These are phyloP conservation scores for Phytopythium oedochilum DNA, from an alignment of 352 stramenopile species.

Conservation along the genomic window DNA sequence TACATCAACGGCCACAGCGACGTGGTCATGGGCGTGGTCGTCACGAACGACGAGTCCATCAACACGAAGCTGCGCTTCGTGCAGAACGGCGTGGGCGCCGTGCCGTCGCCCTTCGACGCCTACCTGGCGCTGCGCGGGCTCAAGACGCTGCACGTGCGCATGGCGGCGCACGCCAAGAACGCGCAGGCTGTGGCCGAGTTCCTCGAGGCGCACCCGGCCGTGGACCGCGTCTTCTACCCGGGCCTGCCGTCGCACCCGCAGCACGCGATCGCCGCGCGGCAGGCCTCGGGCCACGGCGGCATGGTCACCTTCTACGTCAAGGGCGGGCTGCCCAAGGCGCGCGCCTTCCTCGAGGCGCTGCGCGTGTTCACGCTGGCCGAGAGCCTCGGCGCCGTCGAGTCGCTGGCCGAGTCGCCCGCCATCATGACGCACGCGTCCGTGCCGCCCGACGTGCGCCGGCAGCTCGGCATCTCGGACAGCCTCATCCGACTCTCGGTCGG, in stretches of 20 bases:
- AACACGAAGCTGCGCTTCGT: constrained; percentile 94
- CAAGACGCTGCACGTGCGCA: constrained; percentile 93
- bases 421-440: constrained; percentile 95
- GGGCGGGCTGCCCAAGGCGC: constrained; percentile 71
- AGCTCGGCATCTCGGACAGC: constrained; percentile 90
- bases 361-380: constrained; percentile 93
- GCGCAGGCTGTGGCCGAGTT: constrained; percentile 89
- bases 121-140: constrained; percentile 94
- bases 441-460: constrained; percentile 79
- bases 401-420: constrained; percentile 77
- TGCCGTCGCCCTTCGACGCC: constrained; percentile 91
- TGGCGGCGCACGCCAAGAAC: constrained; percentile 94
- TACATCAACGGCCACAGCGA: constrained; percentile 96
- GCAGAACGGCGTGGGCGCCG: constrained; percentile 91
- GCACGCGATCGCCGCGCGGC: constrained; percentile 85
- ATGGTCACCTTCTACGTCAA: constrained; percentile 95
- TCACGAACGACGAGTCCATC: constrained; percentile 91
- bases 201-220: constrained; percentile 82
- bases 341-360: constrained; percentile 91
- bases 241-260: constrained; percentile 87
- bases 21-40: constrained; percentile 89
- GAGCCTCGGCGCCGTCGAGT: constrained; percentile 13
- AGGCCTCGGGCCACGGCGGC: constrained; percentile 65
- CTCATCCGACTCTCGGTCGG: constrained; percentile 92
- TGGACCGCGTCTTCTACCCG: constrained; percentile 92